These are phyloP conservation scores for Hymenoscyphus linearis DNA, from an alignment of 2,329 filamentous ascomycete species.

Conservation along the genomic window DNA sequence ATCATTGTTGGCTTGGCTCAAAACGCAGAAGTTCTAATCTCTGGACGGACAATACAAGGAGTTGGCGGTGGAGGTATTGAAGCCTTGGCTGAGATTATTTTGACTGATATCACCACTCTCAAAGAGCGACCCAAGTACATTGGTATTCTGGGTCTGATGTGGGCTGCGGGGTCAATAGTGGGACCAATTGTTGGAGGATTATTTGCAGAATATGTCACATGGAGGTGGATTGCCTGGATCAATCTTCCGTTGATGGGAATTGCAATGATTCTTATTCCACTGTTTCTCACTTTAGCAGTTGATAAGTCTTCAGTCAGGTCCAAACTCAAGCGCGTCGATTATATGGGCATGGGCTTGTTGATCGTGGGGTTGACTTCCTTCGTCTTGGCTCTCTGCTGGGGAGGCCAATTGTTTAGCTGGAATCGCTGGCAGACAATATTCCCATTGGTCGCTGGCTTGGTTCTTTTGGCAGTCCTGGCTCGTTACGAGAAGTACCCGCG, in stretches of 20 bases:
- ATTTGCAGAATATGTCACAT: conserved; percentile 31
- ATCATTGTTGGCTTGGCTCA: conserved; percentile 31
- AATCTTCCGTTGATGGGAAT: conserved; percentile 3
- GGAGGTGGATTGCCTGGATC: conserved; percentile 8
- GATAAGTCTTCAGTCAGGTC: background rate
- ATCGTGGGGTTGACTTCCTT: conserved; percentile 1
- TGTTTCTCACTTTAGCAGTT: background rate
- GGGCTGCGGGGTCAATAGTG: conserved; percentile 38
- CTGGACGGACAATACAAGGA: conserved; percentile 37
- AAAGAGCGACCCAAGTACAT: conserved; percentile 40
- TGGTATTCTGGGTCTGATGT: conserved; percentile 34
- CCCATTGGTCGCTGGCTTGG: conserved; percentile 49
- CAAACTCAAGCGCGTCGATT: conserved; percentile 50
- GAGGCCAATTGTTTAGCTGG: conserved; percentile 60
- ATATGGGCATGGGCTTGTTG: background rate
- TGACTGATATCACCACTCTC: conserved; percentile 46
- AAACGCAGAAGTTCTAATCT: conserved; percentile 26
- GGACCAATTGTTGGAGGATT: conserved; percentile 36
- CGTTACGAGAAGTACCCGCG: background rate
- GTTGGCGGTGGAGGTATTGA: conserved; percentile 42
- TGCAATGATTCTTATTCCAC: background rate
- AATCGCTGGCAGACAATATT: conserved; percentile 52
- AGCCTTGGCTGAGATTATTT: conserved; percentile 41
- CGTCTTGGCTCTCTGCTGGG: conserved; percentile 36
- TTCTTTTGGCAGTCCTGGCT: conserved; percentile 45